A percentile compares a stretch with the other conserved stretches of the same genome.
phyloP scores from a whole-genome alignment of 1,284 basidiomycete species.

The Ustilago shanxiensis region DNA sequence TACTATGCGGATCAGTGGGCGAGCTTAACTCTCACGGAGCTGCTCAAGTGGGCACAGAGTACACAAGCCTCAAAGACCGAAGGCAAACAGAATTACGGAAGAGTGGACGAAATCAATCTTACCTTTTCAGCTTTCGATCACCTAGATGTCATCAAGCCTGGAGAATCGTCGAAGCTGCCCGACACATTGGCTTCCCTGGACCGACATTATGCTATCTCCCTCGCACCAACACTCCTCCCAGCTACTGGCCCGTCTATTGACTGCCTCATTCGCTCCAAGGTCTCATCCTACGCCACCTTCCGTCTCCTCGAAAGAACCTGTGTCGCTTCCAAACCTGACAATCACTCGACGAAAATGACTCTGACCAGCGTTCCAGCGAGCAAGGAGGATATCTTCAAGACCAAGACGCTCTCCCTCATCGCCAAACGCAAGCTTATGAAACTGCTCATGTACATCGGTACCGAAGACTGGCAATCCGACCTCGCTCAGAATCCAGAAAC shows the following conservation, averaged over 20 bases:
- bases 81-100: not conserved
- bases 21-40: slow-evolving; percentile 83
- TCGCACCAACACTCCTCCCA: slow-evolving; percentile 85
- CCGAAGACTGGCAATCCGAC: slow-evolving; percentile 33
- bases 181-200: slow-evolving; percentile 42
- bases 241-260: slow-evolving; percentile 84
- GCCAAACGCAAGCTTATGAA: slow-evolving; percentile 95
- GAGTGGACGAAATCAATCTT: slow-evolving; percentile 12
- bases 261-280: slow-evolving; percentile 84
- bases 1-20: slow-evolving; percentile 90
- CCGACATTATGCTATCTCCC: slow-evolving; percentile 83
- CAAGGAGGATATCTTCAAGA: slow-evolving; percentile 95
- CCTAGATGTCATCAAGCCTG: not conserved
- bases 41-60: slow-evolving; percentile 76
- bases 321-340: slow-evolving; percentile 16
- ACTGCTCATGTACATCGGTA: slow-evolving; percentile 75
- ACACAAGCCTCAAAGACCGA: not conserved
- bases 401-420: slow-evolving; percentile 80
- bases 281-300: slow-evolving; percentile 90
- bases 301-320: slow-evolving; percentile 78
- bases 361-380: slow-evolving; percentile 79
- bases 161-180: slow-evolving; percentile 25
- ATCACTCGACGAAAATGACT: not conserved
- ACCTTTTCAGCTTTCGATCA: slow-evolving; percentile 30
- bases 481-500: slow-evolving; percentile 9